Percentiles rank a stretch among this genome's conserved stretches.
phyloP scores from a whole-genome alignment of 2,329 filamentous ascomycete genomes.

The Bisporella sp. region DNA sequence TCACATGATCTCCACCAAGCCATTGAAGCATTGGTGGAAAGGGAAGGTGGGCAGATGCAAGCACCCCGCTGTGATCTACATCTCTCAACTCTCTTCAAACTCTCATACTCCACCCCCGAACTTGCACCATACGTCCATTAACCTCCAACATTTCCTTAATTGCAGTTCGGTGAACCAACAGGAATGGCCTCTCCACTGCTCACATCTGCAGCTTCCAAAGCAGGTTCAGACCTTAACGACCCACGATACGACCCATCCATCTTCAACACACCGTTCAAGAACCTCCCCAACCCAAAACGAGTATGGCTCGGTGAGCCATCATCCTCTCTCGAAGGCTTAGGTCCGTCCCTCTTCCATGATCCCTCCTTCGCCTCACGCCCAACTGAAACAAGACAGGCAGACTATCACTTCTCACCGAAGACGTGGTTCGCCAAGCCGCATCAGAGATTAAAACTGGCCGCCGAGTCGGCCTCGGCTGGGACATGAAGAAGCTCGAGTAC shows the following conservation, averaged over 20 bases:
- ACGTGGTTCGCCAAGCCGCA: constrained; percentile 39
- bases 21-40: too few relatives aligned
- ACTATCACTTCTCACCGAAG: constrained; percentile 42
- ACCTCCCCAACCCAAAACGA: constrained; percentile 15
- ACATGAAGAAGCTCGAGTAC: constrained; percentile 47
- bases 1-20: too few relatives aligned
- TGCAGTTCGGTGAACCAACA: too few relatives aligned
- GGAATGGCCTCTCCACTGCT: too few relatives aligned
- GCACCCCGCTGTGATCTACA: too few relatives aligned
- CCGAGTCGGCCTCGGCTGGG: constrained; percentile 47
- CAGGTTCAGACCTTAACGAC: background rate
- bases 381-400: constrained; percentile 16
- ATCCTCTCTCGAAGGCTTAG: constrained; percentile 14
- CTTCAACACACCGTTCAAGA: constrained; percentile 13
- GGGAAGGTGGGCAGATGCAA: too few relatives aligned
- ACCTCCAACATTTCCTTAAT: too few relatives aligned
- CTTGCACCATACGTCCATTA: too few relatives aligned
- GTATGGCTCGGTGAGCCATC: constrained; percentile 17
- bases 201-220: too few relatives aligned
- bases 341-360: background rate
- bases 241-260: constrained; percentile 14
- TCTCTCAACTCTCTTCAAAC: too few relatives aligned
- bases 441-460: constrained; percentile 44
- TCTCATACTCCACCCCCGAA: too few relatives aligned
- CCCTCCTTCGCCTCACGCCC: background rate